Evolutionary conservation across 2,329 filamentous ascomycete species (phyloP).

Genomic region (Aspergillus japonicus): DNA sequence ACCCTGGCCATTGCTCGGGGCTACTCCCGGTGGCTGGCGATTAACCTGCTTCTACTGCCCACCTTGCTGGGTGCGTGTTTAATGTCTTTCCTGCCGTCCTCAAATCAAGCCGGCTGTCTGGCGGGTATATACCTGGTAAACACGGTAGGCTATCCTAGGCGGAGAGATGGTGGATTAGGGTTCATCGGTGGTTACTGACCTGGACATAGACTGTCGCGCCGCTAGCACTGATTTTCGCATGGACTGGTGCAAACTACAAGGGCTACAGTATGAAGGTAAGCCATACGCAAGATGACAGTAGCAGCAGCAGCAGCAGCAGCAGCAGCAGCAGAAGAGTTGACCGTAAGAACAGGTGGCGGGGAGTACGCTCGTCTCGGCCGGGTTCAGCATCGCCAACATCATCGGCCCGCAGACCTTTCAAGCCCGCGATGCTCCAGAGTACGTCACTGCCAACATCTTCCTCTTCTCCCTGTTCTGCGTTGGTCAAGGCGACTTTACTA

Average conservation of each 20-base stretch:
- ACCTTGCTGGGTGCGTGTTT: conserved; percentile 45
- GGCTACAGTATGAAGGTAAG: conserved; percentile 45
- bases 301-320: no score
- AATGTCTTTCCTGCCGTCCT: conserved; percentile 35
- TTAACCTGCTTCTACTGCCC: conserved; percentile 45
- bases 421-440: conserved; percentile 43
- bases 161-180: no score
- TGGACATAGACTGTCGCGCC: conserved; percentile 38
- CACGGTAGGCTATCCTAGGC: conserved; percentile 13
- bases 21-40: conserved; percentile 42
- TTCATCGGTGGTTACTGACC: background rate
- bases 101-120: conserved; percentile 44
- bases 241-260: conserved; percentile 49
- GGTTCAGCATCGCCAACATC: conserved; percentile 40
- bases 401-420: conserved; percentile 47
- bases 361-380: conserved; percentile 45
- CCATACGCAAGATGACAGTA: conserved; percentile 10
- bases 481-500: no score
- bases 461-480: no score
- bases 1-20: conserved; percentile 41
- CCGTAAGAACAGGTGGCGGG: conserved; percentile 40
- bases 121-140: conserved; percentile 44
- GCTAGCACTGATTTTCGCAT: conserved; percentile 44
- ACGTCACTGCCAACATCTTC: background rate
- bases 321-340: no score